A percentile compares a stretch with the other conserved stretches of the same genome.
These are phyloP conservation scores for Ormosia semicastrata DNA, from an alignment of 306 rosid species.

Conservation along the genomic window DNA sequence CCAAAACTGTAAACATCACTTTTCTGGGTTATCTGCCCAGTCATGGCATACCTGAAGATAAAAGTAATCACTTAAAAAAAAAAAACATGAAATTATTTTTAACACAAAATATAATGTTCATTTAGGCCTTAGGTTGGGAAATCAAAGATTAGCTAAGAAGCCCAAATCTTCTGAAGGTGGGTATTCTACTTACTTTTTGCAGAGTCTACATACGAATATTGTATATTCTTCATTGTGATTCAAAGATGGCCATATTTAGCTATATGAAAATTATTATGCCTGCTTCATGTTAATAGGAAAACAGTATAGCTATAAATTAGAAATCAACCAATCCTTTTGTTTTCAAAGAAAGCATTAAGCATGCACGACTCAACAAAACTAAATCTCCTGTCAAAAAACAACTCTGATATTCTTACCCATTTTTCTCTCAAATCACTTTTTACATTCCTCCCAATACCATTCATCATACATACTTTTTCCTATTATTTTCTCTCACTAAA, in stretches of 20 bases:
- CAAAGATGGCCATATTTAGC: neutral
- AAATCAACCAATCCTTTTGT: neutral
- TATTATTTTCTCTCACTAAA: too few relatives aligned
- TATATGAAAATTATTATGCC: neutral
- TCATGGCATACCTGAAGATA: slow-evolving; percentile 86
- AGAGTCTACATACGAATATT: neutral
- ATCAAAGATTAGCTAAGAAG: neutral
- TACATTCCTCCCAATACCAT: too few relatives aligned
- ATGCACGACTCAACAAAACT: neutral
- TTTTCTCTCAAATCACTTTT: too few relatives aligned
- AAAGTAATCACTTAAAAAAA: slow-evolving; percentile 12
- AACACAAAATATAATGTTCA: neutral
- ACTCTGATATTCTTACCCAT: too few relatives aligned
- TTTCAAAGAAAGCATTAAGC: neutral
- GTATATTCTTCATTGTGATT: slow-evolving; percentile 9
- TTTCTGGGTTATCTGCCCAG: slow-evolving; percentile 95
- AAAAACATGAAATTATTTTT: slow-evolving; percentile 18
- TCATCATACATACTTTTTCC: too few relatives aligned
- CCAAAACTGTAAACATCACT: slow-evolving; percentile 98
- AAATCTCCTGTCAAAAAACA: too few relatives aligned
- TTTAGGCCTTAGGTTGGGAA: neutral
- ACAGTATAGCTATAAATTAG: neutral
- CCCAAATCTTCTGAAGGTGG: neutral
- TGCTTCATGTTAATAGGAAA: neutral
- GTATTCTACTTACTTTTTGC: neutral